These are phyloP conservation scores for Polyporus tsugae DNA, from an alignment of 1,284 basidiomycete genomes.

Conservation along the genomic window DNA sequence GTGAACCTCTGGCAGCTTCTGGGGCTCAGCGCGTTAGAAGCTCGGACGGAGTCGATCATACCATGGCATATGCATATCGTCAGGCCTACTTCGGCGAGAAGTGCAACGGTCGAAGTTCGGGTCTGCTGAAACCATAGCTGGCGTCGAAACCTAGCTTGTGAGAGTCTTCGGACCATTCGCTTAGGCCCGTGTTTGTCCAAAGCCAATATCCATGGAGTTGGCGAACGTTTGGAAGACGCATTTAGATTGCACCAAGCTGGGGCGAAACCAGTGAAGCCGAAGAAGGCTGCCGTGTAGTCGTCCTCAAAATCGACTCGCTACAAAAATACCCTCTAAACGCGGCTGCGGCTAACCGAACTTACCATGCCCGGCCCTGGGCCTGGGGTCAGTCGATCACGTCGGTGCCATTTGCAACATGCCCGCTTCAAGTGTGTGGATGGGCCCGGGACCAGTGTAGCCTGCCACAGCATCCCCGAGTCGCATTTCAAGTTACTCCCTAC, in stretches of 20 bases:
- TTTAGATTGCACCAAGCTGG: background rate
- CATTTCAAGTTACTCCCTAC: background rate
- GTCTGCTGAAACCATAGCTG: background rate
- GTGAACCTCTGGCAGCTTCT: background rate
- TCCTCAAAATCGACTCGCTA: background rate
- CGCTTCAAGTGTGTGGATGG: no score
- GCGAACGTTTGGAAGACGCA: background rate
- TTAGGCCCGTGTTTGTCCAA: background rate
- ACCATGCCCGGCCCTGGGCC: background rate
- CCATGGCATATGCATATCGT: background rate
- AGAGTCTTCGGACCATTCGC: background rate
- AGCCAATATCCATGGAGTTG: background rate
- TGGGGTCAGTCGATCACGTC: background rate
- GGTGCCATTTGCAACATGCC: background rate
- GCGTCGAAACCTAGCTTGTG: background rate
- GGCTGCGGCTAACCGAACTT: background rate
- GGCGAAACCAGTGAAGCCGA: background rate
- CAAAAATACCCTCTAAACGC: constrained; percentile 5
- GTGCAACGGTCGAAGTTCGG: background rate
- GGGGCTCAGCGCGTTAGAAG: background rate
- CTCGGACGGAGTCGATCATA: background rate
- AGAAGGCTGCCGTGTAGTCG: background rate
- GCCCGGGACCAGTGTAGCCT: no score
- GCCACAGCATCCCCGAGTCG: background rate
- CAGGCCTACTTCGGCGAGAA: background rate